phyloP scores from a whole-genome alignment of 2,329 filamentous ascomycete species.

The Aaosphaeria arxii region DNA sequence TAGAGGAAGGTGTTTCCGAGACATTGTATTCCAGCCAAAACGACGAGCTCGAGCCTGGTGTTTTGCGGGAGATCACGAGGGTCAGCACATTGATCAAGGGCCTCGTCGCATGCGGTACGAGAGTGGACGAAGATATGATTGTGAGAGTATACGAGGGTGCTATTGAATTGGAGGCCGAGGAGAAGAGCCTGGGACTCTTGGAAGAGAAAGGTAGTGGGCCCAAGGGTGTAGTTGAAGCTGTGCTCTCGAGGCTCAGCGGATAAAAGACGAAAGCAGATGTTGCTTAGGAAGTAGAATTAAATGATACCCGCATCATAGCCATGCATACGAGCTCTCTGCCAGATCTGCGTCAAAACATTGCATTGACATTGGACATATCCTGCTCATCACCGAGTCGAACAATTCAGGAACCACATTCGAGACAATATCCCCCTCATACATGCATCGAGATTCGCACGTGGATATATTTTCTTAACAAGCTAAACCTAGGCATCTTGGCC shows the following conservation, averaged over 20 bases:
- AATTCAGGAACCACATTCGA: no score
- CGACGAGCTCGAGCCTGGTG: conserved; percentile 72
- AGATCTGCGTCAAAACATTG: background rate
- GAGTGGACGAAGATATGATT: conserved; percentile 88
- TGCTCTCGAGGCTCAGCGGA: conserved; percentile 8
- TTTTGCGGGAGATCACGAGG: conserved; percentile 83
- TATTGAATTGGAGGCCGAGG: conserved; percentile 67
- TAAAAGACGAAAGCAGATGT: background rate
- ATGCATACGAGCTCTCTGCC: background rate
- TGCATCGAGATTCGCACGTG: no score
- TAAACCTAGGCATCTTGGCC: no score
- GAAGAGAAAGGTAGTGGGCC: conserved; percentile 17
- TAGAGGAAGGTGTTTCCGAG: conserved; percentile 82
- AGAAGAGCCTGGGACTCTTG: conserved; percentile 45
- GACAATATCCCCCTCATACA: no score
- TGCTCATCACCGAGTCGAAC: background rate
- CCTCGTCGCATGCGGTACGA: conserved; percentile 75
- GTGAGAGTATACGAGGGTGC: conserved; percentile 78
- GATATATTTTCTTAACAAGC: no score
- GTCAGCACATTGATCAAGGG: conserved; percentile 78
- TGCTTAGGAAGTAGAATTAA: background rate
- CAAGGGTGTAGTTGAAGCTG: conserved; percentile 29
- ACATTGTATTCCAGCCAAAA: conserved; percentile 96
- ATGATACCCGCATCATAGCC: background rate
- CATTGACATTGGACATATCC: background rate